phyloP scores from a whole-genome alignment of 2,329 filamentous ascomycete genomes.

The Kalmusia sp. region DNA sequence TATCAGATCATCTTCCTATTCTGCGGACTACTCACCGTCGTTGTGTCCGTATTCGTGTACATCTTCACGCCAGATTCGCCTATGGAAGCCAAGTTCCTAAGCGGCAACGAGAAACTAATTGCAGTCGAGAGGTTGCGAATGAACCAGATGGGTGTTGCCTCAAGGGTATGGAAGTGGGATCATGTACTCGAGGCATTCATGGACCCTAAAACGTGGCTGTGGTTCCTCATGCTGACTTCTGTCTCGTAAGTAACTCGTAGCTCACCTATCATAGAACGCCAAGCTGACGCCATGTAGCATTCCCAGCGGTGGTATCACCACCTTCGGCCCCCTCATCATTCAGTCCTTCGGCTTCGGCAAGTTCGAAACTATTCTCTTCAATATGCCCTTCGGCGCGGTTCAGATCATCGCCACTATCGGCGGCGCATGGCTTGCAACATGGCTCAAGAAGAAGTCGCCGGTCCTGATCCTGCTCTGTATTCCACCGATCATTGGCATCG shows the following conservation, averaged over 20 bases:
- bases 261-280: background rate
- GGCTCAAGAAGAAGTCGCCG: slow-evolving; percentile 62
- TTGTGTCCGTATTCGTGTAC: slow-evolving; percentile 58
- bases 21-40: slow-evolving; percentile 55
- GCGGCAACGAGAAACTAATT: slow-evolving; percentile 62
- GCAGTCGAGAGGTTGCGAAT: slow-evolving; percentile 61
- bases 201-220: slow-evolving; percentile 68
- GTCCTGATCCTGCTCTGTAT: slow-evolving; percentile 63
- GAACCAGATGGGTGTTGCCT: slow-evolving; percentile 53
- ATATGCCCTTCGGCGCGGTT: slow-evolving; percentile 67
- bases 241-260: slow-evolving; percentile 20
- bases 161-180: slow-evolving; percentile 58
- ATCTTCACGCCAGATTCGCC: slow-evolving; percentile 70
- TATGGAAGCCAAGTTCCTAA: slow-evolving; percentile 64
- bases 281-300: slow-evolving; percentile 48
- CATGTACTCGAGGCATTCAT: slow-evolving; percentile 61
- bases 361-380: slow-evolving; percentile 65
- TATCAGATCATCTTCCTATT: slow-evolving; percentile 48
- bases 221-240: slow-evolving; percentile 50
- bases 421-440: slow-evolving; percentile 62
- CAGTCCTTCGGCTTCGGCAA: slow-evolving; percentile 63
- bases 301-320: slow-evolving; percentile 64
- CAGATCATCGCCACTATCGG: slow-evolving; percentile 67
- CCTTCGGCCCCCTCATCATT: slow-evolving; percentile 66
- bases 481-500: slow-evolving; percentile 63